Evolutionary conservation across 1,139 yeast genomes (phyloP), one percentile per base, ranked within the genome.

Genomic region (Yamadazyma diospyri): DNA sequence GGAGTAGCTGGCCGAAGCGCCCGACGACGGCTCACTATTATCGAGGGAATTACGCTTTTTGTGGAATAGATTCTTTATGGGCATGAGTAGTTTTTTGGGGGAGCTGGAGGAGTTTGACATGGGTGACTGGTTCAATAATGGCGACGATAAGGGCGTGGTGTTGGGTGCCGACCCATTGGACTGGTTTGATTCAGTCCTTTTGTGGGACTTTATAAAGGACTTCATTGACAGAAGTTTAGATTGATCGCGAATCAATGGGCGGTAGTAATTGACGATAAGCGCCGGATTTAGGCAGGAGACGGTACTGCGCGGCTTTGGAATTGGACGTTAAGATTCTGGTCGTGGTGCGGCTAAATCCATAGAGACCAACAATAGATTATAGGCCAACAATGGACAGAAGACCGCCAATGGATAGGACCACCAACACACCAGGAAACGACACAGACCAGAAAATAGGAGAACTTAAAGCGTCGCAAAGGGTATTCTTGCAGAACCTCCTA

Each of bases 131-230:
- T 47, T 54, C 14, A 51, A 21, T 5, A 33, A 41, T 1, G 63
- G 61, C 2, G 64, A 56, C 8, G 32, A 17, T 17, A 24, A 17
- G 4, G 32, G 32, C 2, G 32, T 23, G 5, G 39, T 11, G 6
- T 36, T 19, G 7, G 38, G 27, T 5, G n/a, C 18, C n/a, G 48
- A 37, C n/a, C 33, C 31, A 4, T 28, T 33, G n/a, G 48, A 45
- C 13, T 41, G 43, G 13, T 41, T 34, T 1, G 61, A 46, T 25
- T 58, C 56, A 33, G 45, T 53, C 40, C 66, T 49, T 40, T 60
- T 54, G 44, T 69, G 75, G 10, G 70, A 55, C 47, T 68, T 69
- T 36, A 69, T 68, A 44, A 69, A 67, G n/a, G 75, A 65, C 41
- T 72, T 57, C 76, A 69, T 69, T 19, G 15, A n/a, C n/a, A n/a